These are phyloP conservation scores for Eimeria brunetti DNA, from an alignment of 169 alveolate genomes.

Conservation along the genomic window DNA sequence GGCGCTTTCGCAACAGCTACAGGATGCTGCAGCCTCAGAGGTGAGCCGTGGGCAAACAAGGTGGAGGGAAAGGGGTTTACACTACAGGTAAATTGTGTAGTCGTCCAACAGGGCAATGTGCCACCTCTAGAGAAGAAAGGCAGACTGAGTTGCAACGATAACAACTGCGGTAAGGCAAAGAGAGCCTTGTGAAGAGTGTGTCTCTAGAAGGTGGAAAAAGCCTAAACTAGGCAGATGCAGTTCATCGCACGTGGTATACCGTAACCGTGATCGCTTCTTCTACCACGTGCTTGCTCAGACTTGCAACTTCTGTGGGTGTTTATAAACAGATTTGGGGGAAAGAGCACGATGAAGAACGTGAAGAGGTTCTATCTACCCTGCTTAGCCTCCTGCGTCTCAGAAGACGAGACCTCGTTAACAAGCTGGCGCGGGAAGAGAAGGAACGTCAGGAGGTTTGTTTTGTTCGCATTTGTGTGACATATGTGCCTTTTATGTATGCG, in stretches of 20 bases:
- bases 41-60: neutral
- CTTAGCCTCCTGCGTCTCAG: conserved; percentile 58
- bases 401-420: conserved; percentile 46
- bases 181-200: neutral
- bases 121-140: neutral
- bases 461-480: neutral
- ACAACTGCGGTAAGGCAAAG: neutral
- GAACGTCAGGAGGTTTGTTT: conserved; percentile 46
- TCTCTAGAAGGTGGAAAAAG: neutral
- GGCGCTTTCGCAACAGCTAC: conserved; percentile 19
- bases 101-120: neutral
- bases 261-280: neutral
- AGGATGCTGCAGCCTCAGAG: conserved; percentile 53
- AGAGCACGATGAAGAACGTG: conserved; percentile 50
- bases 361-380: conserved; percentile 27
- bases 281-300: neutral
- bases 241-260: neutral
- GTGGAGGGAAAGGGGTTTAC: neutral
- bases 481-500: neutral
- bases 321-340: conserved; percentile 8
- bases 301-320: neutral
- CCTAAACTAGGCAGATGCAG: neutral
- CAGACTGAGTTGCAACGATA: neutral
- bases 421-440: conserved; percentile 22
- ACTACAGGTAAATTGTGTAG: neutral